phyloP scores from a whole-genome alignment of 331 rosid species.

The Saraca asoca region DNA sequence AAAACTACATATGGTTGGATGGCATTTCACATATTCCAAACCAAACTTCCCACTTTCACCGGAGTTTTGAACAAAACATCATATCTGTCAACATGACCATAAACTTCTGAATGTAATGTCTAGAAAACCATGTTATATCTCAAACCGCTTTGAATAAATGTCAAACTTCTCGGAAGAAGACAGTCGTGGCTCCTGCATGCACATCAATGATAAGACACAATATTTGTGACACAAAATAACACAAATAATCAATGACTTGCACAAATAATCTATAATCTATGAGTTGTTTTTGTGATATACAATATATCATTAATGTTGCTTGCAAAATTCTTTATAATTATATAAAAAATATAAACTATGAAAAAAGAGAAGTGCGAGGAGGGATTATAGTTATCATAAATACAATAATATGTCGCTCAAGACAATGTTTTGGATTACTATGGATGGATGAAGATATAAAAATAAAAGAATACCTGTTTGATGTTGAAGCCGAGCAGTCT shows the following conservation, averaged over 20 bases:
- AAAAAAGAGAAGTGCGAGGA: too few species aligned
- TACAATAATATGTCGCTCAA: too few species aligned
- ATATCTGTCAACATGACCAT: neutral
- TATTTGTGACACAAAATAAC: too few species aligned
- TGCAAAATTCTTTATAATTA: too few species aligned
- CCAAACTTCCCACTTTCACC: neutral
- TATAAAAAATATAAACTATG: too few species aligned
- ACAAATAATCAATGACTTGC: too few species aligned
- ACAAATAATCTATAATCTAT: too few species aligned
- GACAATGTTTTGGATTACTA: too few species aligned
- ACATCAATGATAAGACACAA: neutral
- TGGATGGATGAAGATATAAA: neutral
- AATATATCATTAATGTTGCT: too few species aligned
- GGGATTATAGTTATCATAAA: too few species aligned
- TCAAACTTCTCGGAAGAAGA: slow-evolving; percentile 61
- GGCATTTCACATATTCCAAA: neutral
- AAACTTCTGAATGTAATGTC: neutral
- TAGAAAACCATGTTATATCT: slow-evolving; percentile 31
- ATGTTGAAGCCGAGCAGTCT: slow-evolving; percentile 36
- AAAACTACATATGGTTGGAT: too few species aligned
- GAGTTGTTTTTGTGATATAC: too few species aligned
- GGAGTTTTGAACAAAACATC: neutral
- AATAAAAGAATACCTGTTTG: slow-evolving; percentile 43
- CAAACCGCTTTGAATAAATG: slow-evolving; percentile 37
- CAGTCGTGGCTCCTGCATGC: slow-evolving; percentile 59